Evolutionary conservation across 805 yeast genomes (phyloP).

Genomic region (Yarrowia sp.): DNA sequence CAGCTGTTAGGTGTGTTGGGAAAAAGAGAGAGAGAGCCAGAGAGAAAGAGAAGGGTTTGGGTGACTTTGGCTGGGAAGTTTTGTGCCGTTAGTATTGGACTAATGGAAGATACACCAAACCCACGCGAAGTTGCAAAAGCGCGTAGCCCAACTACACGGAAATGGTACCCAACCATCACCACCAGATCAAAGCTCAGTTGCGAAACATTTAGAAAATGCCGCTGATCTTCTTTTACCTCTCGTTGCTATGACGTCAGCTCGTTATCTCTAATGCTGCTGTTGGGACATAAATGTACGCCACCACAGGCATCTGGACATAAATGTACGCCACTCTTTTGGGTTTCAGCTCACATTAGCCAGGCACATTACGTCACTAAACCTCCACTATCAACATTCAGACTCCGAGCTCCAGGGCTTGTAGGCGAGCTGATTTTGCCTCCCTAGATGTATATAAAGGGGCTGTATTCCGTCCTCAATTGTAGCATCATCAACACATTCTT

Average conservation of each 20-base stretch:
- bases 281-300: slow-evolving; percentile 28
- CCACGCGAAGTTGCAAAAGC: neutral
- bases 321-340: slow-evolving; percentile 15
- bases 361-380: slow-evolving; percentile 36
- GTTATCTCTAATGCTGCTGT: slow-evolving; percentile 18
- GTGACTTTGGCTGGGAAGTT: slow-evolving; percentile 10
- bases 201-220: neutral
- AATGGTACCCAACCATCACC: too few species aligned
- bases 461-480: neutral
- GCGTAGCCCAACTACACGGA: too few species aligned
- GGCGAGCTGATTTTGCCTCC: slow-evolving; percentile 13
- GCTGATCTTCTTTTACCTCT: slow-evolving; percentile 3
- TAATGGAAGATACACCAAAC: neutral
- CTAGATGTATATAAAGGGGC: slow-evolving; percentile 14
- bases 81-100: neutral
- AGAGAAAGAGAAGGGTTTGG: neutral
- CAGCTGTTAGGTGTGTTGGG: neutral
- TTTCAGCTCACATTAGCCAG: neutral
- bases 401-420: slow-evolving; percentile 1
- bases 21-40: too few species aligned
- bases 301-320: slow-evolving; percentile 5
- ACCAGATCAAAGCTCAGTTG: neutral
- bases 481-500: slow-evolving; percentile 14
- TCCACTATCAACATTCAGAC: slow-evolving; percentile 26
- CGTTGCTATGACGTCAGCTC: slow-evolving; percentile 28